Conservation (phyloP, 495 filamentous ascomycete species). For the Podospora didyma region DNA sequence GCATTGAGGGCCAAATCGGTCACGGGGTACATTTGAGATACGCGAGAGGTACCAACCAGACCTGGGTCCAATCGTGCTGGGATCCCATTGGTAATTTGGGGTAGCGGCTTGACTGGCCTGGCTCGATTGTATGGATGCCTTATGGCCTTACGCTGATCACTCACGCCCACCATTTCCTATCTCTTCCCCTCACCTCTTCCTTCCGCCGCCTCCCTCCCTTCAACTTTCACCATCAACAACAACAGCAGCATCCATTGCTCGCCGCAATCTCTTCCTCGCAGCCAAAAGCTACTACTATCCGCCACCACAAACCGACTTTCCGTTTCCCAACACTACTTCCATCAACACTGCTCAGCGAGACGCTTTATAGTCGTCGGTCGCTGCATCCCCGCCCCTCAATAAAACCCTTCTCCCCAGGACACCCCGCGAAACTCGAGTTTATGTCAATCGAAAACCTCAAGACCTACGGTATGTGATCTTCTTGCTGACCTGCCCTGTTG, state of each 20-base stretch:
- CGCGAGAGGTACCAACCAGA: too few species aligned
- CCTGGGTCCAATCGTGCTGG: neutral
- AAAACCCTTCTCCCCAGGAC: constrained; percentile 41
- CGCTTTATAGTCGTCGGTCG: constrained; percentile 42
- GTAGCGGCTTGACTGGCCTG: too few species aligned
- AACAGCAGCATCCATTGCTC: constrained; percentile 23
- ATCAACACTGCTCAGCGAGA: constrained; percentile 26
- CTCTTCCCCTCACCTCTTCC: constrained; percentile 23
- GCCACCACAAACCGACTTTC: neutral
- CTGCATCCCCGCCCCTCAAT: constrained; percentile 32
- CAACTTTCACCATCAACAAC: constrained; percentile 25
- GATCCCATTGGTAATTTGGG: too few species aligned
- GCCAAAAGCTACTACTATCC: neutral
- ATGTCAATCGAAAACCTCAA: constrained; percentile 99
- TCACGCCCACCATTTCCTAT: constrained; percentile 22
- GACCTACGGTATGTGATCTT: constrained; percentile 79
- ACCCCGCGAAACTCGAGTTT: constrained; percentile 67
- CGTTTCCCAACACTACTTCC: constrained; percentile 3
- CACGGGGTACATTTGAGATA: too few species aligned
- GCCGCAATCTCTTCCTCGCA: constrained; percentile 14
- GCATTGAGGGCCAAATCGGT: too few species aligned
- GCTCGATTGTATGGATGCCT: constrained; percentile 17
- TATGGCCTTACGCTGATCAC: constrained; percentile 17
- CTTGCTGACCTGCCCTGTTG: too few species aligned
- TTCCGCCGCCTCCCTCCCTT: constrained; percentile 19